Percentiles rank a stretch among this genome's conserved stretches.
Evolutionary conservation across 495 filamentous ascomycete species (phyloP).

Genomic region (Trichoderma reesei): DNA sequence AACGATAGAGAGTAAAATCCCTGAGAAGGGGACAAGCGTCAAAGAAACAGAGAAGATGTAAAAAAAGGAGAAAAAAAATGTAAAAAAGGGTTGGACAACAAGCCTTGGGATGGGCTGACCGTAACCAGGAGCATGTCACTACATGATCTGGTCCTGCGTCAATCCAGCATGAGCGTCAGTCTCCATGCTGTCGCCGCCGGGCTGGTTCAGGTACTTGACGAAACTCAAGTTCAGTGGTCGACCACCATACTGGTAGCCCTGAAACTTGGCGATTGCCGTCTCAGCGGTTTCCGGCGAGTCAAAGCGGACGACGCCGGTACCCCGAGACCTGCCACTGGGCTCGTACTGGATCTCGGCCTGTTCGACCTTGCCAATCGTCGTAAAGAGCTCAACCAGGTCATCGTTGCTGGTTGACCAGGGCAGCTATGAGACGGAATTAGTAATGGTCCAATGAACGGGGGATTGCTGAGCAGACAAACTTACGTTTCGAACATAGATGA

Average conservation of each 20-base stretch:
- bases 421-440: constrained; percentile 47
- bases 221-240: constrained; percentile 86
- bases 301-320: constrained; percentile 92
- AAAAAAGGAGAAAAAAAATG: neutral
- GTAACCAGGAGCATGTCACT: constrained; percentile 19
- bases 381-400: constrained; percentile 90
- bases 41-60: neutral
- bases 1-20: too few relatives aligned
- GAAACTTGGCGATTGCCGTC: constrained; percentile 92
- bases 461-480: constrained; percentile 30
- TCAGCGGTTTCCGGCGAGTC: constrained; percentile 75
- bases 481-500: constrained; percentile 96
- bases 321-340: constrained; percentile 86
- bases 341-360: constrained; percentile 98
- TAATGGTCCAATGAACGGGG: neutral
- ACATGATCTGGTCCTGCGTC: constrained; percentile 99
- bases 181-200: constrained; percentile 68
- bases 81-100: constrained; percentile 17
- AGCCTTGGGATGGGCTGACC: constrained; percentile 56
- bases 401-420: constrained; percentile 99
- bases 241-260: constrained; percentile 93
- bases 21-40: too few relatives aligned
- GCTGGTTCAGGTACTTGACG: constrained; percentile 73
- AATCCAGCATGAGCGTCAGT: constrained; percentile 64
- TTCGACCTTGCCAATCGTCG: constrained; percentile 94